phyloP scores from a whole-genome alignment of 495 filamentous ascomycete species.

The Xylaria flabelliformis region DNA sequence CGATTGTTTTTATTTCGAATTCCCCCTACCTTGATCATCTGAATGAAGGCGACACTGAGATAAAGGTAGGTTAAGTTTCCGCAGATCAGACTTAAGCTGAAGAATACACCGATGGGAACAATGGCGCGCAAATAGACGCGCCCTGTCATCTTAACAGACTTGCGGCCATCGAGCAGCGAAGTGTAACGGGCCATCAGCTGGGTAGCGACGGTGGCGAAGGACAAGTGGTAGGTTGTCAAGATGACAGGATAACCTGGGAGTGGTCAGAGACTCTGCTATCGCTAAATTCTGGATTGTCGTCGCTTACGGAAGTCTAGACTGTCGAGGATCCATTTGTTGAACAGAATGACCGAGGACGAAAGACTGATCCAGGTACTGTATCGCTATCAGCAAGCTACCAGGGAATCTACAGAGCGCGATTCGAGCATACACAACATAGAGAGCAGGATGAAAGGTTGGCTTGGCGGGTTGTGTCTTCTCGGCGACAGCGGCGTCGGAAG shows the following conservation, averaged over 20 bases:
- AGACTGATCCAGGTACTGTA: conserved; percentile 86
- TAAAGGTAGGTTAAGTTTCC: conserved; percentile 93
- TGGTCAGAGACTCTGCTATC: conserved; percentile 39
- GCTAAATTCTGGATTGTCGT: not conserved
- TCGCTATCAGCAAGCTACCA: conserved; percentile 17
- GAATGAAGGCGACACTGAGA: conserved; percentile 92
- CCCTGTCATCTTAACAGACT: conserved; percentile 92
- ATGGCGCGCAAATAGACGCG: conserved; percentile 89
- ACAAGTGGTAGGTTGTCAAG: conserved; percentile 91
- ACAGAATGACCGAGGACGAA: conserved; percentile 92
- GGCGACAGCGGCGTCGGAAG: conserved; percentile 62
- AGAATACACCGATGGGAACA: conserved; percentile 91
- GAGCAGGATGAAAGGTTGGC: conserved; percentile 74
- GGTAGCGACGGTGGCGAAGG: conserved; percentile 88
- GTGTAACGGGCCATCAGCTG: conserved; percentile 88
- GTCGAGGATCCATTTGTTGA: conserved; percentile 98
- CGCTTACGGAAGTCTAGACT: conserved; percentile 81
- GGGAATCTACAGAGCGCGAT: conserved; percentile 11
- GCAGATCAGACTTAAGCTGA: conserved; percentile 92
- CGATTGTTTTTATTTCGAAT: not conserved
- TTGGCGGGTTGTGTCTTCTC: conserved; percentile 67
- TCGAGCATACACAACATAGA: conserved; percentile 83
- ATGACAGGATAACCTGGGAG: conserved; percentile 67
- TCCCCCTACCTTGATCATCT: conserved; percentile 81
- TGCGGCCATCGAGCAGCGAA: conserved; percentile 83